phyloP scores from a whole-genome alignment of 2,329 filamentous ascomycete genomes.

The Botryotinia calthae region DNA sequence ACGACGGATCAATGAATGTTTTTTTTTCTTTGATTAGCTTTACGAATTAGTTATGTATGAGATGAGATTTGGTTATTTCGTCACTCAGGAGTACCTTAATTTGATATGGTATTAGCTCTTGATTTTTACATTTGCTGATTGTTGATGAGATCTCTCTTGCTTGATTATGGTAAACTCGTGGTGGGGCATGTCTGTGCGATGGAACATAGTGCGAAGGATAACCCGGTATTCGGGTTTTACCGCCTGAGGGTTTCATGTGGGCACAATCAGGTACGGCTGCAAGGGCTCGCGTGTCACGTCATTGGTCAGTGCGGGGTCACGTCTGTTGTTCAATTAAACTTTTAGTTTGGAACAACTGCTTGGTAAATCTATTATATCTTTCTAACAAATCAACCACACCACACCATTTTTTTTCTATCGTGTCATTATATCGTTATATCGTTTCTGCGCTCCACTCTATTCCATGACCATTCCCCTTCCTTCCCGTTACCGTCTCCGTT shows the following conservation, averaged over 20 bases:
- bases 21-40: background rate
- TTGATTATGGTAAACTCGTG: background rate
- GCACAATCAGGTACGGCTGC: background rate
- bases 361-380: background rate
- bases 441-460: background rate
- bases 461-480: background rate
- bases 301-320: background rate
- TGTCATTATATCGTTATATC: background rate
- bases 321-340: background rate
- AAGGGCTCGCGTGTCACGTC: background rate
- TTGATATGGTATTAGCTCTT: background rate
- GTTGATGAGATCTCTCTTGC: background rate
- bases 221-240: background rate
- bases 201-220: background rate
- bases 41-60: background rate
- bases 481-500: background rate
- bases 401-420: too few relatives aligned
- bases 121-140: background rate
- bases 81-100: background rate
- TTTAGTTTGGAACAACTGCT: background rate
- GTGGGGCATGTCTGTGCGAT: background rate
- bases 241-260: background rate
- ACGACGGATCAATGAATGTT: background rate
- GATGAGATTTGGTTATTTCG: background rate
- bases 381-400: background rate